These are phyloP conservation scores for Fusarium virguliforme DNA, from an alignment of 2,329 filamentous ascomycete species.

Conservation along the genomic window DNA sequence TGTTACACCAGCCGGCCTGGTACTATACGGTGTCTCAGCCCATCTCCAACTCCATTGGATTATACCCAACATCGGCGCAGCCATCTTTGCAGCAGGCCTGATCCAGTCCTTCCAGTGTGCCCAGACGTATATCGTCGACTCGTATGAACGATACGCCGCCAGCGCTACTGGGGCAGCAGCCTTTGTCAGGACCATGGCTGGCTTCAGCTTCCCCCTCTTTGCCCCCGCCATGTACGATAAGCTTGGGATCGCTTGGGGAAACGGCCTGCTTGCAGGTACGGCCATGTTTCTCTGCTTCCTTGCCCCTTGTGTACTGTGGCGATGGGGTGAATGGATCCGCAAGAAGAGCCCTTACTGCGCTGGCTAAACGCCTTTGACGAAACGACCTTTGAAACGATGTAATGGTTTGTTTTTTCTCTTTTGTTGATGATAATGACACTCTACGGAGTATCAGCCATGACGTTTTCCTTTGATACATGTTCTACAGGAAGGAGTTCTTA, in stretches of 20 bases:
- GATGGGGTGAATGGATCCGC: conserved; percentile 42
- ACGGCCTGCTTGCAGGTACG: conserved; percentile 55
- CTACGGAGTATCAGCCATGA: too few species aligned
- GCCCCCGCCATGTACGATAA: conserved; percentile 62
- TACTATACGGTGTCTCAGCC: conserved; percentile 66
- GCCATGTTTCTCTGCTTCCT: conserved; percentile 44
- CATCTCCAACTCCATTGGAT: conserved; percentile 64
- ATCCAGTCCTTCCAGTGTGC: conserved; percentile 72
- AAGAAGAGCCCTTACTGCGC: conserved; percentile 43
- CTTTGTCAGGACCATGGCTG: conserved; percentile 69
- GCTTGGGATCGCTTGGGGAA: conserved; percentile 64
- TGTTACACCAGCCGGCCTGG: conserved; percentile 64
- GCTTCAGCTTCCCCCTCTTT: conserved; percentile 73
- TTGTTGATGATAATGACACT: too few species aligned
- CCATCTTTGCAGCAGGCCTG: conserved; percentile 63
- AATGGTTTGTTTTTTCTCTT: background rate
- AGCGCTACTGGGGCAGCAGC: conserved; percentile 68
- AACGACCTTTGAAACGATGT: background rate
- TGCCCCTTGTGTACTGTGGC: conserved; percentile 41
- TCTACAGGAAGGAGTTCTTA: background rate
- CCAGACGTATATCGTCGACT: conserved; percentile 73
- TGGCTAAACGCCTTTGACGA: conserved; percentile 17
- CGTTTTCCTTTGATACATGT: conserved; percentile 2
- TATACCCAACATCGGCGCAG: conserved; percentile 72
- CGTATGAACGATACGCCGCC: conserved; percentile 58